Base-by-base conservation (phyloP, 768 basidiomycete species). In the Pisolithus microcarpus region DNA sequence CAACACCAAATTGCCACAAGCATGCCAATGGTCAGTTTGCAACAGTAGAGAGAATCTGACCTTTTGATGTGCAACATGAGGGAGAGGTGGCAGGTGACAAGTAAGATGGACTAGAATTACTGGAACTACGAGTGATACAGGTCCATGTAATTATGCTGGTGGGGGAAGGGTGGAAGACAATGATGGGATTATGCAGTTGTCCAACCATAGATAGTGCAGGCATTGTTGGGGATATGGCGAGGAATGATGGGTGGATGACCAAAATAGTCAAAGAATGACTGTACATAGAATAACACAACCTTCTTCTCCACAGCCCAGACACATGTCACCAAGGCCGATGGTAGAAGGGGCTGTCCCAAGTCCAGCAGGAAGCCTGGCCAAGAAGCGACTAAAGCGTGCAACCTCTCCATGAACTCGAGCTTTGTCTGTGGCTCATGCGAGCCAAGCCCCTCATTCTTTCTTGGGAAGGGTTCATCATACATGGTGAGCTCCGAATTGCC, bases 251-350 rank as follows among this genome's bases (percentile, higher is more conserved):
- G 51, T 0, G 38, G 46, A 19, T 39, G 36, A 19, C 52, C 18
- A 6, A 53, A 53, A 23, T 38, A 15, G 37, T 53, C 34, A 9
- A 53, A 53, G 18, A 50, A 53, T 30, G 39, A 43, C 13, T 53
- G 48, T 3, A 39, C 3, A 5, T 53, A 53, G 31, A 53, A 53
- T 2, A 9, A 5, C 1, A 34, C 21, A 0, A 28, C 18, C 21
- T 16, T 23, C 15, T 28, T 1, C 21, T 26, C 39, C 21, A 52
- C 38, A 7, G 38, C 47, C 46, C 46, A 52, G 16, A 47, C 34
- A 37, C 19, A 4, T 7, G 16, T 5, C 2, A 15, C 10, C 6
- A 16, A 9, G 15, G 46, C 10, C 13, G 31, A 47, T 13, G 36
- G 34, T 15, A 21, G 46, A 36, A 47, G 31, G 0, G 34, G 2